Percentiles rank a stretch among this genome's conserved stretches.
Evolutionary conservation across 495 filamentous ascomycete species (phyloP).

Genomic region (Tuber umbilicatum): DNA sequence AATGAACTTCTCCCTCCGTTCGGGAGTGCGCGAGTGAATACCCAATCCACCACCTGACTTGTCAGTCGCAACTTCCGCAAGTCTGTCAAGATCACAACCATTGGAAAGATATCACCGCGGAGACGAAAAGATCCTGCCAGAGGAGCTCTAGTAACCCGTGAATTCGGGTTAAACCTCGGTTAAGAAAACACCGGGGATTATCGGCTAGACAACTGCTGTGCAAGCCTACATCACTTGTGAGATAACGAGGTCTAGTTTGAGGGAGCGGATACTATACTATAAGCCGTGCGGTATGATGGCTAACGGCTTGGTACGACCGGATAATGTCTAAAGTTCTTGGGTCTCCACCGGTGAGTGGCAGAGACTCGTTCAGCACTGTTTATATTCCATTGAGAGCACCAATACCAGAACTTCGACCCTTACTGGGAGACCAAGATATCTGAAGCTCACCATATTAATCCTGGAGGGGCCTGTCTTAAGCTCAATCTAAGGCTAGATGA

Average conservation of each 20-base stretch:
- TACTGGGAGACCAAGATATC: background rate
- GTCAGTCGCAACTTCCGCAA: conserved; percentile 39
- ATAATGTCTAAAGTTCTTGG: conserved; percentile 8
- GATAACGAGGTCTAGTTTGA: background rate
- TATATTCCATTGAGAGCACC: background rate
- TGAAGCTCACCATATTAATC: background rate
- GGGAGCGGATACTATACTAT: conserved; percentile 2
- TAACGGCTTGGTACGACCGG: background rate
- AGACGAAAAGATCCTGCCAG: conserved; percentile 51
- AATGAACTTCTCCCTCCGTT: conserved; percentile 50
- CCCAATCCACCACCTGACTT: conserved; percentile 57
- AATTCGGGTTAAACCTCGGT: conserved; percentile 51
- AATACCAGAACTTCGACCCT: background rate
- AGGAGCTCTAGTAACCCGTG: conserved; percentile 53
- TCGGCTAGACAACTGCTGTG: conserved; percentile 49
- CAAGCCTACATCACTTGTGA: background rate
- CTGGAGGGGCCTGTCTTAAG: background rate
- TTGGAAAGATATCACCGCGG: conserved; percentile 39
- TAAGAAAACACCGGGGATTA: conserved; percentile 54
- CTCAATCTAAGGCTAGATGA: background rate
- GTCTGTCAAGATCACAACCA: background rate
- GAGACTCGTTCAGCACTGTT: background rate
- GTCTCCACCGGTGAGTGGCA: conserved; percentile 8
- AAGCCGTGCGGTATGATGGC: conserved; percentile 11
- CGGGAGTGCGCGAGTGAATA: conserved; percentile 53